Percentiles rank a stretch among this genome's conserved stretches.
Conservation (phyloP, 441 rosid species). For the Hura crepitans region DNA sequence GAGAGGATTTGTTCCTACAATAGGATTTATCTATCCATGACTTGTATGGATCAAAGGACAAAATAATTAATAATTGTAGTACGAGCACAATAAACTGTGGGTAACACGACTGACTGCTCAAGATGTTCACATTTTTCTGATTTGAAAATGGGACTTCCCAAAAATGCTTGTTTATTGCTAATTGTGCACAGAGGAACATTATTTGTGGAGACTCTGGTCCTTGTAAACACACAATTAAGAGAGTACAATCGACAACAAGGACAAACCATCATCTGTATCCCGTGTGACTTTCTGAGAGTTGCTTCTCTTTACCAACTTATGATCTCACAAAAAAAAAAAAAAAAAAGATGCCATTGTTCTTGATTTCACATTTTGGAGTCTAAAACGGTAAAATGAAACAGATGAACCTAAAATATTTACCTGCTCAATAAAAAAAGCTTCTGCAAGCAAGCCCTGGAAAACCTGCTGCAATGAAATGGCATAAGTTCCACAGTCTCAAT, state of each 20-base stretch:
- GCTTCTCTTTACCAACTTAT: background rate
- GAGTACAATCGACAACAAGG: background rate
- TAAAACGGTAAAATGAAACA: background rate
- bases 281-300: background rate
- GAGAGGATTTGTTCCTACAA: background rate
- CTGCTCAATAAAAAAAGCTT: constrained; percentile 84
- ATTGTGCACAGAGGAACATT: background rate
- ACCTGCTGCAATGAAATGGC: constrained; percentile 91
- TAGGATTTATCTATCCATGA: background rate
- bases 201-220: background rate
- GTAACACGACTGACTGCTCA: background rate
- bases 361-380: background rate
- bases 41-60: background rate
- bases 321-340: background rate
- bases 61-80: background rate
- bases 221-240: background rate
- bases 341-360: background rate
- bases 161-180: background rate
- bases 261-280: background rate
- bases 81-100: background rate
- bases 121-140: background rate
- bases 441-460: constrained; percentile 84
- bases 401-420: constrained; percentile 31
- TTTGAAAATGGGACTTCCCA: background rate
- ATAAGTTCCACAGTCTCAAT: constrained; percentile 91